A percentile compares a stretch with the other conserved stretches of the same genome.
Conservation (phyloP, 75 land plant genomes). For the Cryptomeria japonica region DNA sequence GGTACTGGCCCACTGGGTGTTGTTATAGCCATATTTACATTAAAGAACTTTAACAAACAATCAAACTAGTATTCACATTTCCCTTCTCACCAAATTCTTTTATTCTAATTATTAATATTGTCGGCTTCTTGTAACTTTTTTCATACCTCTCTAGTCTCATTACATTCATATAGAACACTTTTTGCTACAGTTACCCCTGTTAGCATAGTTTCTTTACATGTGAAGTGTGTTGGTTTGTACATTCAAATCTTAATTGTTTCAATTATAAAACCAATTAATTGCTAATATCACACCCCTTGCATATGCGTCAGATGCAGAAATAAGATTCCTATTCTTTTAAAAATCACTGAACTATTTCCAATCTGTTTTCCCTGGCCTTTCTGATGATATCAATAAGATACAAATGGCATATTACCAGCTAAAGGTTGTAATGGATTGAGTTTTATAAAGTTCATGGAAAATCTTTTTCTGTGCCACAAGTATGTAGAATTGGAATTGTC, state of each 20-base stretch:
- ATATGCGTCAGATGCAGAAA: background rate
- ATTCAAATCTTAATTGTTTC: background rate
- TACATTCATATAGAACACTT: background rate
- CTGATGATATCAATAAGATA: background rate
- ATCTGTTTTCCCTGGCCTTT: background rate
- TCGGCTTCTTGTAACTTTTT: background rate
- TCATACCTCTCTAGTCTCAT: background rate
- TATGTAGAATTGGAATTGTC: background rate
- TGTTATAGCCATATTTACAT: background rate
- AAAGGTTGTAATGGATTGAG: background rate
- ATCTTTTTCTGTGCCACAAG: background rate
- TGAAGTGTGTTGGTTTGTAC: background rate
- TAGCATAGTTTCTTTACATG: background rate
- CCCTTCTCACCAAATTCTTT: background rate
- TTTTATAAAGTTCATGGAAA: background rate
- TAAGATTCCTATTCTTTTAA: background rate
- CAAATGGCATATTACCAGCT: background rate
- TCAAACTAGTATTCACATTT: background rate
- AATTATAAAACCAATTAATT: background rate
- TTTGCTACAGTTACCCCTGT: background rate
- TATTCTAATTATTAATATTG: background rate
- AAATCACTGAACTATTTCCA: background rate
- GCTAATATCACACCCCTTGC: background rate
- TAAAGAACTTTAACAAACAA: background rate
- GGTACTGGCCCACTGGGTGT: background rate